Percentiles rank a stretch among this genome's conserved stretches.
Evolutionary conservation across 2,329 filamentous ascomycete genomes (phyloP).

Genomic region (Sodiomyces alkalinus): DNA sequence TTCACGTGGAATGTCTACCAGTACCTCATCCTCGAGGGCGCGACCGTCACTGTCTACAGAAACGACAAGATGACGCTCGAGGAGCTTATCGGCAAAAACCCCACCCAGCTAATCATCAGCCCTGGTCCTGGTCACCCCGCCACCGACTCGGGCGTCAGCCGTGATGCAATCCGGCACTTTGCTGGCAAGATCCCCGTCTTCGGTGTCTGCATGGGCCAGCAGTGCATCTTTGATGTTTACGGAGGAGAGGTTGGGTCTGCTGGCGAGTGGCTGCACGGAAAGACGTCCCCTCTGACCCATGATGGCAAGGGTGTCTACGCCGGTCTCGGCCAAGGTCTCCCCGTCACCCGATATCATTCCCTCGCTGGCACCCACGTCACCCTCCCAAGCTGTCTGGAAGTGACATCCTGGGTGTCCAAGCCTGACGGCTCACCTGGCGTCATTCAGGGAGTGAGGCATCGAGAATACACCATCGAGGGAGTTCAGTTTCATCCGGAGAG

Average conservation of each 20-base stretch:
- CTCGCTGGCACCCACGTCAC: constrained; percentile 83
- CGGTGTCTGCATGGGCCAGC: constrained; percentile 98
- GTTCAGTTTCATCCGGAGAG: constrained; percentile 98
- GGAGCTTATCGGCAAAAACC: constrained; percentile 67
- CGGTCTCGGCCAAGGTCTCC: constrained; percentile 62
- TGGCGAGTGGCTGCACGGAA: constrained; percentile 92
- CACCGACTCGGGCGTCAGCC: constrained; percentile 85
- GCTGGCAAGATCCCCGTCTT: constrained; percentile 88
- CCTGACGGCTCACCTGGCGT: constrained; percentile 67
- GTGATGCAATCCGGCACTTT: constrained; percentile 81
- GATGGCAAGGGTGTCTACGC: constrained; percentile 86
- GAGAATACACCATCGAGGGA: constrained; percentile 78
- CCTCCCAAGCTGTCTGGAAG: constrained; percentile 70
- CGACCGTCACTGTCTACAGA: constrained; percentile 73
- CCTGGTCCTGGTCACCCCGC: constrained; percentile 87
- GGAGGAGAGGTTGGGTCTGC: constrained; percentile 85
- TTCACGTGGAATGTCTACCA: constrained; percentile 99
- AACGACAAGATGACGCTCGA: constrained; percentile 86
- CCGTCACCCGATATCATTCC: constrained; percentile 92
- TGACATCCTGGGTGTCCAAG: constrained; percentile 76
- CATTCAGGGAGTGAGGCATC: constrained; percentile 95
- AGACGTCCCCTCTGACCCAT: constrained; percentile 82
- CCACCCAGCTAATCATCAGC: constrained; percentile 88
- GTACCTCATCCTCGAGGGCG: constrained; percentile 91
- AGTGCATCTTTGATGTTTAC: constrained; percentile 92